Conservation (phyloP, 192 early-diverging fungal genomes). For the Linnemannia exigua region DNA sequence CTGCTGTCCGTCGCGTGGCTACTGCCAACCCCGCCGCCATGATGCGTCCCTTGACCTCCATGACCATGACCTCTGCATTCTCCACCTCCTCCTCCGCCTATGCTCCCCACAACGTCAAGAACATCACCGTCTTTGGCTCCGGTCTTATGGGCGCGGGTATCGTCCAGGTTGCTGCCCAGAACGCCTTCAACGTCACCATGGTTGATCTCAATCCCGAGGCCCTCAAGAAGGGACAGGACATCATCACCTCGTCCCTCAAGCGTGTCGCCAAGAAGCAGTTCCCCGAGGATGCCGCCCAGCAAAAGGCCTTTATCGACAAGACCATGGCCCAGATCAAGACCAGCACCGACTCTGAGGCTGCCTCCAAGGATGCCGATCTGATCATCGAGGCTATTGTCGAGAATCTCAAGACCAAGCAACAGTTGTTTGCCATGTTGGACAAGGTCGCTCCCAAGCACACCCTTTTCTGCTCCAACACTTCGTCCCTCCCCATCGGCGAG, state of each 20-base stretch:
- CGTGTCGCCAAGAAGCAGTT: conserved; percentile 94
- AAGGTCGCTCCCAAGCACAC: conserved; percentile 75
- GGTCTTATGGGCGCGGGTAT: conserved; percentile 94
- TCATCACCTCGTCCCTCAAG: conserved; percentile 87
- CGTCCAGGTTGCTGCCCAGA: conserved; percentile 89
- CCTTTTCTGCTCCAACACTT: conserved; percentile 95
- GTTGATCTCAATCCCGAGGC: conserved; percentile 83
- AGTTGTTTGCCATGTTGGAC: conserved; percentile 83
- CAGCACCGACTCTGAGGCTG: conserved; percentile 75
- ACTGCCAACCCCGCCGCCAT: conserved; percentile 45
- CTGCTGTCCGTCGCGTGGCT: conserved; percentile 53
- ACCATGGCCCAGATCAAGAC: conserved; percentile 75
- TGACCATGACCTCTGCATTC: conserved; percentile 40
- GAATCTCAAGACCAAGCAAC: conserved; percentile 90
- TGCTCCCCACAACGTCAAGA: conserved; percentile 61
- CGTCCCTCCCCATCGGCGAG: conserved; percentile 86
- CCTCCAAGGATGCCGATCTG: conserved; percentile 78
- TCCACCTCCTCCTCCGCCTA: conserved; percentile 53
- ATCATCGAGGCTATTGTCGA: conserved; percentile 98
- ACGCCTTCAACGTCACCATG: conserved; percentile 86
- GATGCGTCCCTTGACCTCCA: conserved; percentile 50
- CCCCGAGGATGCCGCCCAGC: conserved; percentile 75
- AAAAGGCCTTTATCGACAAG: conserved; percentile 77
- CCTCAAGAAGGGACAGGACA: conserved; percentile 83
- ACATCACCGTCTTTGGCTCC: conserved; percentile 87